Evolutionary conservation across 352 stramenopile species (phyloP).

Genomic region (Phytophthora cajani): DNA sequence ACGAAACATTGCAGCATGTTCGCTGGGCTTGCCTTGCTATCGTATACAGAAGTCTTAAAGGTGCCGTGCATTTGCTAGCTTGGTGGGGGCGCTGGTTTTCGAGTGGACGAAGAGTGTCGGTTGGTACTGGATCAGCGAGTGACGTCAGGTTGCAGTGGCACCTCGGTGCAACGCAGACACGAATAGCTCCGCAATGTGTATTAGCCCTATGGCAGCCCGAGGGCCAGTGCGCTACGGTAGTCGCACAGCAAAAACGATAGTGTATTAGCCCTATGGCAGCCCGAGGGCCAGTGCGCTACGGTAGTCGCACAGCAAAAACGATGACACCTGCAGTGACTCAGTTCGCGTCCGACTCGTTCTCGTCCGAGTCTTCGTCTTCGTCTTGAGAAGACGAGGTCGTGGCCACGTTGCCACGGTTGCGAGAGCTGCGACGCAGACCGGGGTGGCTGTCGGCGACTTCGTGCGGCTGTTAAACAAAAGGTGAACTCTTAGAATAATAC

Average conservation of each 20-base stretch:
- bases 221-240: too few relatives aligned
- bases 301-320: slow-evolving; percentile 9
- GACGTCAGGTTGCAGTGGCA: background rate
- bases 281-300: background rate
- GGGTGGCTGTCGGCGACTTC: slow-evolving; percentile 1
- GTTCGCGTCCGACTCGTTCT: slow-evolving; percentile 6
- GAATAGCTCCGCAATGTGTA: background rate
- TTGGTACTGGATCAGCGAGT: background rate
- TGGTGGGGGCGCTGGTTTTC: too few relatives aligned
- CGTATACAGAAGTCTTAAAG: too few relatives aligned
- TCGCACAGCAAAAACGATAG: background rate
- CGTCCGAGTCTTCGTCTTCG: slow-evolving; percentile 23
- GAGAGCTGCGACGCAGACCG: slow-evolving; percentile 35
- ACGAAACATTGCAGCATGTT: too few relatives aligned
- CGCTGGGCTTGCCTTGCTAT: too few relatives aligned
- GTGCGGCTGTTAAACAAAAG: slow-evolving; percentile 20
- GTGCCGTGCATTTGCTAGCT: too few relatives aligned
- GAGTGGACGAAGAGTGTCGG: too few relatives aligned
- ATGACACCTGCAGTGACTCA: slow-evolving; percentile 1
- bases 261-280: background rate
- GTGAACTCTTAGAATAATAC: slow-evolving; percentile 6
- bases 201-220: too few relatives aligned
- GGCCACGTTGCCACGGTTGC: slow-evolving; percentile 14
- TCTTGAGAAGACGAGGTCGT: slow-evolving; percentile 30
- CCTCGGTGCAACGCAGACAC: background rate